Conservation (phyloP, 306 rosid genomes). For the Senna siamea region DNA sequence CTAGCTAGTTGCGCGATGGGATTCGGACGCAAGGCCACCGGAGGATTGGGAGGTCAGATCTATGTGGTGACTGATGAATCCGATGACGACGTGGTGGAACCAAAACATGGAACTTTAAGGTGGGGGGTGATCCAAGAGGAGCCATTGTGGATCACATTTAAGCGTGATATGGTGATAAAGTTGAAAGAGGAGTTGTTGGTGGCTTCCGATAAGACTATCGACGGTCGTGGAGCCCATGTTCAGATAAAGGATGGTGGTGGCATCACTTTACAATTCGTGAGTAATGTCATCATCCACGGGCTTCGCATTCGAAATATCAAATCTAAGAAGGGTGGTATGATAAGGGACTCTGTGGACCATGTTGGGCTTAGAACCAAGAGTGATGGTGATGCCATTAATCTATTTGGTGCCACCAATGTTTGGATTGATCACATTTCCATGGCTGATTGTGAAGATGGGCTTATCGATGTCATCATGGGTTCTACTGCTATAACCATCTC, state of each 20-base stretch:
- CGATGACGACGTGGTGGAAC: conserved; percentile 40
- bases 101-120: conserved; percentile 65
- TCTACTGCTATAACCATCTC: conserved; percentile 71
- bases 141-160: conserved; percentile 71
- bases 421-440: conserved; percentile 76
- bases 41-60: conserved; percentile 48
- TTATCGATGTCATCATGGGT: conserved; percentile 57
- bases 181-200: conserved; percentile 51
- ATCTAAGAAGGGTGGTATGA: conserved; percentile 44
- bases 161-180: conserved; percentile 53
- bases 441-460: conserved; percentile 63
- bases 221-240: conserved; percentile 66
- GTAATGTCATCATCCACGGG: conserved; percentile 58
- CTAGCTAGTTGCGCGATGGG: conserved; percentile 58
- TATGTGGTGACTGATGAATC: conserved; percentile 57
- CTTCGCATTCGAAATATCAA: conserved; percentile 48
- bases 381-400: conserved; percentile 65
- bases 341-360: conserved; percentile 53
- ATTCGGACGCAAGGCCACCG: conserved; percentile 58
- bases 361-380: conserved; percentile 44
- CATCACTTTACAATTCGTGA: conserved; percentile 48
- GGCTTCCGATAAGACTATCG: conserved; percentile 66
- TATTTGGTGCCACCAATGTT: conserved; percentile 55
- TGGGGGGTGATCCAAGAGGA: conserved; percentile 47
- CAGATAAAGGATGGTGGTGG: conserved; percentile 63